Evolutionary conservation across 805 yeast genomes (phyloP), one percentile per base, ranked within the genome.

Genomic region (Sugiyamaella mastotermitis): DNA sequence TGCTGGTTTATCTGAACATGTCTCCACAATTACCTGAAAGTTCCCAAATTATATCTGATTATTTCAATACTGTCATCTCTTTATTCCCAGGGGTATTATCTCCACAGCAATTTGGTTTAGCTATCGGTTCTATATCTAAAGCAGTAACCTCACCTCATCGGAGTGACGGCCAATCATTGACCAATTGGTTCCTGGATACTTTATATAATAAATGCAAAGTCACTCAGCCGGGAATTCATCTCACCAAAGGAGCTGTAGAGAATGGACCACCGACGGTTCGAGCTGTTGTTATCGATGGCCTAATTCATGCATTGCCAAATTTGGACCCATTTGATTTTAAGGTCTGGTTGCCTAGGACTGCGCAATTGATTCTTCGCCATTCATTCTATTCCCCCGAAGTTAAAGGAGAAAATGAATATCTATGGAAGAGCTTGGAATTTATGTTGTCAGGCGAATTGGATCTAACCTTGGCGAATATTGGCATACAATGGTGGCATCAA

Each of bases 61-160:
- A 80, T 48, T 54, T 76, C 6, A 62, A 62, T 3, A 57, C 74
- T 15, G 62, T 76, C 1, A 50, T 74, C 6, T 45, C 56, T 1
- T 81, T 80, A 43, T 82, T 78, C 49, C 90, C 90, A 0, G 42
- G 43, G 0, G 50, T 66, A 1, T 49, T 82, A 14, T 72, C 83
- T 0, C 59, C 76, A 3, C 52, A 56, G 6, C 90, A 81, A 51
- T 59, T 78, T 15, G 64, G 65, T 17, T 64, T 78, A 15, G 85
- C 83, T 0, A 59, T 76, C 14, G 77, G 70, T 47, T 69, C 78
- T 1, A 57, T 79, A 20, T 74, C 82, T 0, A 65, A 69, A 11
- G 53, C 66, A 0, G 55, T 63, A 2, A 57, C 64, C 5, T 66
- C 70, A 0, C 66, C 65, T 5, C 62, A 42, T 50, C 47, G 45